Evolutionary conservation across 768 basidiomycete genomes (phyloP).

Genomic region (Phaffia australis): DNA sequence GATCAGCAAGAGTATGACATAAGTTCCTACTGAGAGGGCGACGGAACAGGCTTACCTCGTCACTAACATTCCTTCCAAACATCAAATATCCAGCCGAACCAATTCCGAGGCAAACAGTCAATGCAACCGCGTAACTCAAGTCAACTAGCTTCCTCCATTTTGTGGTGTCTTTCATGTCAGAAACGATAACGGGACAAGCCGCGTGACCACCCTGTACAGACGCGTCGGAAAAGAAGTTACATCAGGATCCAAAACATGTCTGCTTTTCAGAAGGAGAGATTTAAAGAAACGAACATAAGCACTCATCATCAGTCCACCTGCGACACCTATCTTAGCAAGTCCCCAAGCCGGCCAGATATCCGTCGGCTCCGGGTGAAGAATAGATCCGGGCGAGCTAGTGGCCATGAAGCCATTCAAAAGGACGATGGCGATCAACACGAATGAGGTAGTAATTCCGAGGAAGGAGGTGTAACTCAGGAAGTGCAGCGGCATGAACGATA

Average conservation of each 20-base stretch:
- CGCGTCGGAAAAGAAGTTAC: constrained; percentile 44
- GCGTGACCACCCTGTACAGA: constrained; percentile 51
- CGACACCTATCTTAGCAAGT: constrained; percentile 54
- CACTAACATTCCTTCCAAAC: constrained; percentile 63
- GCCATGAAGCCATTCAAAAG: constrained; percentile 69
- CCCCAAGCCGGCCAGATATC: constrained; percentile 46
- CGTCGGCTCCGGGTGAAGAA: constrained; percentile 66
- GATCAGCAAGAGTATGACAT: not conserved
- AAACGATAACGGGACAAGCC: constrained; percentile 70
- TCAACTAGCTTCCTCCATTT: constrained; percentile 48
- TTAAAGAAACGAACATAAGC: constrained; percentile 39
- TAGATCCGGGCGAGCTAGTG: constrained; percentile 59
- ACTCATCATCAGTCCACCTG: constrained; percentile 84
- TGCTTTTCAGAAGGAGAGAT: constrained; percentile 15
- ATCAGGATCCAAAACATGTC: not conserved
- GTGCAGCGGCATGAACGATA: constrained; percentile 72
- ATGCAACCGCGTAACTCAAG: constrained; percentile 55
- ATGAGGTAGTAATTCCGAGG: constrained; percentile 58
- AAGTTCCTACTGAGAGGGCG: too few relatives aligned
- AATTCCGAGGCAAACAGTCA: constrained; percentile 50
- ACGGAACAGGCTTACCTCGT: constrained; percentile 1
- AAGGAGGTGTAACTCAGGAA: constrained; percentile 81
- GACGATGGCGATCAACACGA: constrained; percentile 64
- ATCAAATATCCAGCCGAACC: constrained; percentile 79
- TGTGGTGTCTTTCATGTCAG: constrained; percentile 75